phyloP scores from a whole-genome alignment of 768 basidiomycete species.

The Suillus americanus region DNA sequence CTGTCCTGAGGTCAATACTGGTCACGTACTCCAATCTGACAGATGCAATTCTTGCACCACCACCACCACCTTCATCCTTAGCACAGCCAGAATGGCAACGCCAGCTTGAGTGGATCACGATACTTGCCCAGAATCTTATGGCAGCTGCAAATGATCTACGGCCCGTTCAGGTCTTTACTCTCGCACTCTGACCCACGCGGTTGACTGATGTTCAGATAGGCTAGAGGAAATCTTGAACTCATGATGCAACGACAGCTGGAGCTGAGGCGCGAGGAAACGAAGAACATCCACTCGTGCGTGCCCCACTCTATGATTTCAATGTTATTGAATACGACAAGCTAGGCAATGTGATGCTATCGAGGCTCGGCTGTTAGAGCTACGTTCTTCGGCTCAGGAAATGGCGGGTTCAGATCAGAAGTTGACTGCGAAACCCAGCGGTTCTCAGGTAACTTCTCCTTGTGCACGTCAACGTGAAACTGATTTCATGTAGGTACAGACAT shows the following conservation, averaged over 20 bases:
- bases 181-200: not conserved
- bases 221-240: constrained; percentile 74
- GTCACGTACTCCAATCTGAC: constrained; percentile 78
- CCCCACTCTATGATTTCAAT: not conserved
- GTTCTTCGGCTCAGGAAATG: constrained; percentile 26
- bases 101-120: constrained; percentile 77
- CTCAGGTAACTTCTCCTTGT: not conserved
- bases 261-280: constrained; percentile 70
- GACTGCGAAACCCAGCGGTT: not conserved
- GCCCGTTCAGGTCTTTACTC: constrained; percentile 69
- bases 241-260: constrained; percentile 84
- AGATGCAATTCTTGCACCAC: constrained; percentile 65
- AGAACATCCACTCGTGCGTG: constrained; percentile 63
- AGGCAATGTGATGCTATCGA: constrained; percentile 77
- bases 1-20: constrained; percentile 73
- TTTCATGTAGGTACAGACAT: not conserved
- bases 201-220: constrained; percentile 40
- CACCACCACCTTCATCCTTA: constrained; percentile 45
- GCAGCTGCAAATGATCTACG: constrained; percentile 87
- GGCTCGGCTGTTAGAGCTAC: constrained; percentile 57
- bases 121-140: constrained; percentile 85
- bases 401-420: not conserved
- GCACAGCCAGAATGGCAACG: constrained; percentile 68
- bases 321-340: not conserved
- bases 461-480: not conserved